Evolutionary conservation across 2,329 filamentous ascomycete genomes (phyloP).

Genomic region (Talaromyces rugulosus): DNA sequence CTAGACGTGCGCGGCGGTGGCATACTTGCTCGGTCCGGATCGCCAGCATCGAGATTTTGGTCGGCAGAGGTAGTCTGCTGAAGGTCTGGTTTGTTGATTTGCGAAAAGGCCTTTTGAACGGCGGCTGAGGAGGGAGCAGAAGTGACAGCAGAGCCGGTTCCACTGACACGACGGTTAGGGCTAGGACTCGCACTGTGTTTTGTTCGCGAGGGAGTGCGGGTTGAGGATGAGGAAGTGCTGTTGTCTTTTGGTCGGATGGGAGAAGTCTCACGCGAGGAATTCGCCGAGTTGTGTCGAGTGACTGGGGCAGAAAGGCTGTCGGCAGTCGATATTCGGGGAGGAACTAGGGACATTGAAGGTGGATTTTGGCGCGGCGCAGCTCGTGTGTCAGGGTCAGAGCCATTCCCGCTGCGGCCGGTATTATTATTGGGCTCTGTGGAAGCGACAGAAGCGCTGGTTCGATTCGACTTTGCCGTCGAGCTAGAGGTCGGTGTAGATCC

Average conservation of each 20-base stretch:
- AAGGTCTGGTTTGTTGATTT: constrained; percentile 63
- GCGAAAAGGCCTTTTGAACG: constrained; percentile 64
- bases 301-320: constrained; percentile 26
- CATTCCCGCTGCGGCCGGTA: constrained; percentile 22
- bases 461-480: constrained; percentile 12
- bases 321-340: constrained; percentile 28
- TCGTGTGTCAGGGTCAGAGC: constrained; percentile 25
- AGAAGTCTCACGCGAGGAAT: constrained; percentile 48
- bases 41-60: constrained; percentile 55
- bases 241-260: constrained; percentile 34
- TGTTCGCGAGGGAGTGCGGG: constrained; percentile 51
- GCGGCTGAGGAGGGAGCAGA: constrained; percentile 54
- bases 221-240: constrained; percentile 15
- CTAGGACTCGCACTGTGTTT: constrained; percentile 66
- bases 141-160: constrained; percentile 33
- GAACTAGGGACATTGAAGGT: constrained; percentile 28
- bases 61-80: constrained; percentile 55
- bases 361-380: constrained; percentile 21
- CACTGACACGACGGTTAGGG: constrained; percentile 52
- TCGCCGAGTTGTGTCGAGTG: constrained; percentile 42
- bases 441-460: constrained; percentile 2
- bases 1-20: constrained; percentile 20
- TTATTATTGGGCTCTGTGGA: constrained; percentile 2
- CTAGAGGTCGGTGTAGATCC: constrained; percentile 25
- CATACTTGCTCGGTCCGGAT: constrained; percentile 59